These are phyloP conservation scores for Colletotrichum sp. DNA, from an alignment of 2,329 filamentous ascomycete species.

Conservation along the genomic window DNA sequence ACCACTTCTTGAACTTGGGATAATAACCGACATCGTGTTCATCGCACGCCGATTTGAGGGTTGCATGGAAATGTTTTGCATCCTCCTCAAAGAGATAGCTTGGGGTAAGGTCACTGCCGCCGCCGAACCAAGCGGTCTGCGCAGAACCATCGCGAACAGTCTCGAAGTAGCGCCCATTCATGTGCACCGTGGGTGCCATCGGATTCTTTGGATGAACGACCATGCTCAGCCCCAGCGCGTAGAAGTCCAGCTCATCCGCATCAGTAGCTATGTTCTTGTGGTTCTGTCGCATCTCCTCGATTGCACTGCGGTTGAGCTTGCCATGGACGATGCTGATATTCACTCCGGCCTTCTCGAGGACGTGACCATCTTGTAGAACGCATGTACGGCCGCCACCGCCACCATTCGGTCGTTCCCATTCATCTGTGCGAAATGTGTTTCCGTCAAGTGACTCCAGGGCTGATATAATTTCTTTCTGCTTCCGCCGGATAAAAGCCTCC, in stretches of 20 bases:
- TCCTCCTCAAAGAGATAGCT: slow-evolving; percentile 96
- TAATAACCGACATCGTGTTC: slow-evolving; percentile 91
- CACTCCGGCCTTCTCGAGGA: slow-evolving; percentile 97
- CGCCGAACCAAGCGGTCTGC: slow-evolving; percentile 97
- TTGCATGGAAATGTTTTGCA: slow-evolving; percentile 92
- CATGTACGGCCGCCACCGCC: slow-evolving; percentile 94
- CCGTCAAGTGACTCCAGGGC: slow-evolving; percentile 86
- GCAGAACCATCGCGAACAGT: slow-evolving; percentile 82
- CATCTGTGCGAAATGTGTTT: slow-evolving; percentile 79
- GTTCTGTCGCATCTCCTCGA: slow-evolving; percentile 78
- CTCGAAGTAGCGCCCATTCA: slow-evolving; percentile 99
- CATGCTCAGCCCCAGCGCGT: slow-evolving; percentile 91
- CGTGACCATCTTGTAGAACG: slow-evolving; percentile 92
- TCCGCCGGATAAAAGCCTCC: slow-evolving; percentile 93
- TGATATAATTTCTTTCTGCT: slow-evolving; percentile 84
- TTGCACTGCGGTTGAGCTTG: slow-evolving; percentile 81
- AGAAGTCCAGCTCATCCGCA: slow-evolving; percentile 81
- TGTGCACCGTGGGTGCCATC: slow-evolving; percentile 96
- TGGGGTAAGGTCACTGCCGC: slow-evolving; percentile 91
- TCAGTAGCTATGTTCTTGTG: slow-evolving; percentile 56
- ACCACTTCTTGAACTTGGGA: slow-evolving; percentile 95
- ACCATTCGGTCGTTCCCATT: slow-evolving; percentile 85
- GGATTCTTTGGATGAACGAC: slow-evolving; percentile 93
- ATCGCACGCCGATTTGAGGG: slow-evolving; percentile 90
- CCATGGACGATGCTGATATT: slow-evolving; percentile 96